These are phyloP conservation scores for Cupressus sempervirens DNA, from an alignment of 75 land plant genomes.

Conservation along the genomic window DNA sequence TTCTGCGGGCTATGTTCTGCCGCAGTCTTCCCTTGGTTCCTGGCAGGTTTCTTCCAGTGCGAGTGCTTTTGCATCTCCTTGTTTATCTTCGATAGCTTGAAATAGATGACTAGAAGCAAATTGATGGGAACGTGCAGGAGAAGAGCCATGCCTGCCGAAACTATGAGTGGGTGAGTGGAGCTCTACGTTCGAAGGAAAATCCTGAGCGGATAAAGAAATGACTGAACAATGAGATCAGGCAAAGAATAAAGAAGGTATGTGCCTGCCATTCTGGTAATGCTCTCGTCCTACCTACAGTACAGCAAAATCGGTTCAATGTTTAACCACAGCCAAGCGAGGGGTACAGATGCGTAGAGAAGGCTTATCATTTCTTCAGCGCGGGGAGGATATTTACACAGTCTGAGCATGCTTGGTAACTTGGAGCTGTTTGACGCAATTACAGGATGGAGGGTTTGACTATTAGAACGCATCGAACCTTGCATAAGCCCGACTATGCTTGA, in stretches of 20 bases:
- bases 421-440: too few species aligned
- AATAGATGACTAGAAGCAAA: constrained; percentile 19
- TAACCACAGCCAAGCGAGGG: constrained; percentile 45
- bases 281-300: constrained; percentile 38
- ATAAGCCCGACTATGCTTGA: too few species aligned
- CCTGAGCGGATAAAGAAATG: constrained; percentile 53
- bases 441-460: too few species aligned
- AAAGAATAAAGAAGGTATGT: constrained; percentile 43
- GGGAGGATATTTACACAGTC: too few species aligned
- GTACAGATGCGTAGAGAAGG: constrained; percentile 37
- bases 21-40: too few species aligned
- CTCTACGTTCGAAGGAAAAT: constrained; percentile 62
- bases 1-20: too few species aligned
- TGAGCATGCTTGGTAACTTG: too few species aligned
- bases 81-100: constrained; percentile 25
- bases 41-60: too few species aligned
- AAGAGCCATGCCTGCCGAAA: constrained; percentile 16
- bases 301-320: constrained; percentile 37
- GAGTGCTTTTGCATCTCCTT: too few species aligned
- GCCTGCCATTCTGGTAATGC: constrained; percentile 28
- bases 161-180: constrained; percentile 16
- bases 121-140: constrained; percentile 37
- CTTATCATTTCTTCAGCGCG: too few species aligned
- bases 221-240: constrained; percentile 46
- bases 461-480: too few species aligned